Evolutionary conservation across 1,284 basidiomycete genomes (phyloP).

Genomic region (Marasmius sp.): DNA sequence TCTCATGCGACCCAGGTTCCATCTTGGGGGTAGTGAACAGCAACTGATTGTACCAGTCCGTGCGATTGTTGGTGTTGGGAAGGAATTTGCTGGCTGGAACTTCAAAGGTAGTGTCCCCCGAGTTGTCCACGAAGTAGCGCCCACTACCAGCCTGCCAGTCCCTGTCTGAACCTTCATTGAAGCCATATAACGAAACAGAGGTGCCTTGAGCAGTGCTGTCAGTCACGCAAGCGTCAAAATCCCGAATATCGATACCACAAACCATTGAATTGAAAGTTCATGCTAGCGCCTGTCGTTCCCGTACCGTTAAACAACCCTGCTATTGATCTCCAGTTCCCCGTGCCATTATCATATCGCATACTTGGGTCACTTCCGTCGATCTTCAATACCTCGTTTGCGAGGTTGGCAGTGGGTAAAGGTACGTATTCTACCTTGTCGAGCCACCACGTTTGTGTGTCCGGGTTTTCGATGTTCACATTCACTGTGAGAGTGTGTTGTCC

Average conservation of each 20-base stretch:
- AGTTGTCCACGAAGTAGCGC: not conserved
- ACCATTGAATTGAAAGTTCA: not conserved
- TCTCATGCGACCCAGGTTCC: not conserved
- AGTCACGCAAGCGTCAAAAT: not conserved
- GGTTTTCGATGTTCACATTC: slow-evolving; percentile 1
- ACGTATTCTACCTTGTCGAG: slow-evolving; percentile 1
- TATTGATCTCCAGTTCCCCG: not conserved
- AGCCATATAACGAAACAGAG: not conserved
- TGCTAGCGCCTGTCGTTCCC: not conserved
- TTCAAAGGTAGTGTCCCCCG: not conserved
- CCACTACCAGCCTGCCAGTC: not conserved
- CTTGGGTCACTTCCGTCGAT: slow-evolving; percentile 1
- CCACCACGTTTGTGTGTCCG: not conserved
- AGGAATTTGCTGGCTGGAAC: not conserved
- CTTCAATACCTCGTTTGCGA: not conserved
- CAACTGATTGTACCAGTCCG: not conserved
- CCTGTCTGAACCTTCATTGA: not conserved
- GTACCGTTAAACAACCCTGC: not conserved
- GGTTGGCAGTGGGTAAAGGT: not conserved
- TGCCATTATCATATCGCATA: not conserved
- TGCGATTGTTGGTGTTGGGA: not conserved
- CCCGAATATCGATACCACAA: not conserved
- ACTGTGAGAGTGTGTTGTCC: not conserved
- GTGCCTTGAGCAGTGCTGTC: not conserved
- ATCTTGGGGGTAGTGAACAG: not conserved